These are phyloP conservation scores for Apiotrichum sp. DNA, from an alignment of 1,284 basidiomycete genomes.

Conservation along the genomic window DNA sequence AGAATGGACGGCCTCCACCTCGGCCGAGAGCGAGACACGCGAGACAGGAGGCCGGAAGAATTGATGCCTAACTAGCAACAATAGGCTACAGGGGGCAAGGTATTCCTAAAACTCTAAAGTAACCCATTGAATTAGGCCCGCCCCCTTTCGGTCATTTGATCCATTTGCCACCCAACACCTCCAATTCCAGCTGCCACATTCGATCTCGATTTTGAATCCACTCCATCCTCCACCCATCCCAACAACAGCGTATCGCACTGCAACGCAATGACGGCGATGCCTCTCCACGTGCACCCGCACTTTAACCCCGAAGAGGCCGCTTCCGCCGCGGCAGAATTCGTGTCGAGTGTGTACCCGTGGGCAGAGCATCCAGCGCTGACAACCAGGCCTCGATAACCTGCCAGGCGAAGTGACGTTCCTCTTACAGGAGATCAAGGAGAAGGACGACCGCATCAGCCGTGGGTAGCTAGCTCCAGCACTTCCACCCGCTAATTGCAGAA, in stretches of 20 bases:
- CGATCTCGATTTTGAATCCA: neutral
- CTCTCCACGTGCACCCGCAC: conserved; percentile 32
- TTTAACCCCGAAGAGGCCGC: conserved; percentile 61
- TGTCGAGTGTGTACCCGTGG: conserved; percentile 55
- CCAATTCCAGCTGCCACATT: neutral
- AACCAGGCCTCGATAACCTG: conserved; percentile 65
- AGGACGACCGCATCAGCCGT: conserved; percentile 44
- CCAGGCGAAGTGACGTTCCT: conserved; percentile 65
- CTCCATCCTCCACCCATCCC: neutral
- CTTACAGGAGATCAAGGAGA: conserved; percentile 60
- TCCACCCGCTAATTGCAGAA: conserved; percentile 14
- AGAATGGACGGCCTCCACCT: too few relatives aligned
- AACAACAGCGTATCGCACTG: neutral
- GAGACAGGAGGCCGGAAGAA: too few relatives aligned
- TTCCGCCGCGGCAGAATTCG: conserved; percentile 61
- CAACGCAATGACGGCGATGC: conserved; percentile 4
- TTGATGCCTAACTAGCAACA: too few relatives aligned
- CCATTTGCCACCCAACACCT: conserved; percentile 5
- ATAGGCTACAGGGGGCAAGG: too few relatives aligned
- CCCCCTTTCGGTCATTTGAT: too few relatives aligned
- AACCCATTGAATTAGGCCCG: too few relatives aligned
- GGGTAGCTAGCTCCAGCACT: conserved; percentile 3
- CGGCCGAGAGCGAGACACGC: too few relatives aligned
- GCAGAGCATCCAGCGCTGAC: neutral
- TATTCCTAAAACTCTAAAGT: neutral